Conservation (phyloP, 345 rosid genomes). For the Eucalyptus sideroxylon region DNA sequence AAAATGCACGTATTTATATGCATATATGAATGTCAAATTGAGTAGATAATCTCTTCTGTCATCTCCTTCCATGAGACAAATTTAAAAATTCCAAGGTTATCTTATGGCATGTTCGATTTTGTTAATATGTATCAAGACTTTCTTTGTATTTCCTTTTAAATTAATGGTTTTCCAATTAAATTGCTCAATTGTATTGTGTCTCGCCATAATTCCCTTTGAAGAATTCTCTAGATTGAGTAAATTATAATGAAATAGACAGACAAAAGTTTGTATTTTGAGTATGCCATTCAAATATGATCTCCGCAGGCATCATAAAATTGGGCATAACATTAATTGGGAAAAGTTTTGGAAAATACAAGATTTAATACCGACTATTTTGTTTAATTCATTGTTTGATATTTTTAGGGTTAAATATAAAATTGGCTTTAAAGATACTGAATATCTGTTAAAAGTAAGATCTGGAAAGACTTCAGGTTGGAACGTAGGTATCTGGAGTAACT, state of each 20-base stretch:
- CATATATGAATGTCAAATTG: neutral
- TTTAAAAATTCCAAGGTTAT: neutral
- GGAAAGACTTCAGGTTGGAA: neutral
- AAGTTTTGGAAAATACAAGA: neutral
- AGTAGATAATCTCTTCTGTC: neutral
- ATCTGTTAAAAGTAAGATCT: neutral
- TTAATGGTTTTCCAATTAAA: neutral
- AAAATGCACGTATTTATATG: neutral
- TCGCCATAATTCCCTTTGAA: neutral
- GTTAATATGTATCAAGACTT: neutral
- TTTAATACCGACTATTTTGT: too few species aligned
- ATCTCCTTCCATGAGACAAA: neutral
- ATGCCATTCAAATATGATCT: neutral
- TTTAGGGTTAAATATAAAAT: too few species aligned
- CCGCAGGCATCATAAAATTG: neutral
- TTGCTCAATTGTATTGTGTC: neutral
- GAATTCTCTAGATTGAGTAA: neutral
- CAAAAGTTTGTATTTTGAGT: neutral
- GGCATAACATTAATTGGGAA: neutral
- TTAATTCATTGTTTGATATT: neutral
- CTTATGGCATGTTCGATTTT: neutral
- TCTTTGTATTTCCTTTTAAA: neutral
- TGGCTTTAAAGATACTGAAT: neutral
- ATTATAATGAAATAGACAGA: neutral
- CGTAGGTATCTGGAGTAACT: neutral